Base-by-base conservation (phyloP, 345 rosid species). In the Carallia brachiata region DNA sequence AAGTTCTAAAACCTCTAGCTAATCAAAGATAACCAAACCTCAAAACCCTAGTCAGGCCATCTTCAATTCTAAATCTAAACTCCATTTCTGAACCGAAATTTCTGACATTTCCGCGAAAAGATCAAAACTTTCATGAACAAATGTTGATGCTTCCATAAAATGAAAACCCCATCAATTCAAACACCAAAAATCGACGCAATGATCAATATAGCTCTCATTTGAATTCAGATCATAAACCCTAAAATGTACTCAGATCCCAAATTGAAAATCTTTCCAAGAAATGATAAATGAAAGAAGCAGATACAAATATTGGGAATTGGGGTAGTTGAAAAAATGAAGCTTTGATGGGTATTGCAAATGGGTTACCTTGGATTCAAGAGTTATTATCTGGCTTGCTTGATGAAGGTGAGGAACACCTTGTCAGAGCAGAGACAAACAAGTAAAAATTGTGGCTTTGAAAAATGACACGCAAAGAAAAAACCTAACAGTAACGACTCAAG, bases 221-320 rank as follows among this genome's bases (percentile, higher is more conserved):
- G 32, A 66, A 31, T 59, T 63, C 61, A 52, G 72, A 70, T 67
- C 27, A 65, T 47, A 55, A 27, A 3, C 62, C 77, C 81, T 17
- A 69, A 61, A 13, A 47, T 54, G 8, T 23, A 73, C 27, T 71
- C 77, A 77, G 88, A 85, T 85, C 84, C 73, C 67, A 34, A 70
- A 67, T 52, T 1, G 32, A 58, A 63, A 5, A 55, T 68, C 65
- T 73, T 52, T 66, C 62, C 50, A 66, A 30, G 6, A 27, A 10
- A 16, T 3, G 55, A 68, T 23, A 16, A 17, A 64, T 28, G 16
- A 27, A 31, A 61, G 50, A 53, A 66, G 59, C 56, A 61, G 32
- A 63, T 39, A 68, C 63, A 52, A 68, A 75, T n/a, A 66, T 6
- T n/a, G 36, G 12, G 15, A 63, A 23, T 23, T 23, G 23, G 23